Evolutionary conservation across 805 yeast species (phyloP), one percentile per base, ranked within the genome.

Genomic region (Brettanomyces sp.): DNA sequence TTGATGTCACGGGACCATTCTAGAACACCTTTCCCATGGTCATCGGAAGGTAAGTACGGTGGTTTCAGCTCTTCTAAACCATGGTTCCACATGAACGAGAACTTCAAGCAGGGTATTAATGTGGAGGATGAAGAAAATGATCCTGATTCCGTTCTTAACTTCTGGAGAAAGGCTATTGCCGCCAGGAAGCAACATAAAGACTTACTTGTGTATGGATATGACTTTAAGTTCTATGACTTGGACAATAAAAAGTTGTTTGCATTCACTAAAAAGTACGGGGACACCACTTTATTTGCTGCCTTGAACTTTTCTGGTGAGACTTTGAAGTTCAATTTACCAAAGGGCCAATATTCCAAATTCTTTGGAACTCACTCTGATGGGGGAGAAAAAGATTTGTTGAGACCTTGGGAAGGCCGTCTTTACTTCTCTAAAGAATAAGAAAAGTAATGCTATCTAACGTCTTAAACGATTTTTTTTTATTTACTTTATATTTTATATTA

Each of bases 41-140:
- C 24, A 22, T 30, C 33, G 21, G 39, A 39, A 23, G 14, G 23
- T 18, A 7, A 22, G 9, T 6, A 12, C 12, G 41, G 25, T 12
- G 24, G 12, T 7, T 38, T 38, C 41, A 18, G 25, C 18, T 21
- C 25, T n/a, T 63, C 74, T 39, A 63, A 60, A 50, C 81, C 82
- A 18, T 77, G 82, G 82, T 74, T 71, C 62, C 61, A 66, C 49
- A 70, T 72, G 51, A 73, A 74, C 51, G 77, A 73, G 48, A 72
- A 71, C 55, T 76, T 70, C 62, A 60, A 58, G 49, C 70, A 68
- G 43, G 41, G 41, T 12, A 67, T 76, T 56, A 77, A 77, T 50
- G 80, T 69, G 24, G 70, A 64, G 5, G 57, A 66, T 3, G 79
- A 76, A 56, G 55, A 62, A 14, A 51, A 64, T 41, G 77, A 76